These are phyloP conservation scores for Cryptococcus sp. DNA, from an alignment of 1,284 basidiomycete genomes.

Conservation along the genomic window DNA sequence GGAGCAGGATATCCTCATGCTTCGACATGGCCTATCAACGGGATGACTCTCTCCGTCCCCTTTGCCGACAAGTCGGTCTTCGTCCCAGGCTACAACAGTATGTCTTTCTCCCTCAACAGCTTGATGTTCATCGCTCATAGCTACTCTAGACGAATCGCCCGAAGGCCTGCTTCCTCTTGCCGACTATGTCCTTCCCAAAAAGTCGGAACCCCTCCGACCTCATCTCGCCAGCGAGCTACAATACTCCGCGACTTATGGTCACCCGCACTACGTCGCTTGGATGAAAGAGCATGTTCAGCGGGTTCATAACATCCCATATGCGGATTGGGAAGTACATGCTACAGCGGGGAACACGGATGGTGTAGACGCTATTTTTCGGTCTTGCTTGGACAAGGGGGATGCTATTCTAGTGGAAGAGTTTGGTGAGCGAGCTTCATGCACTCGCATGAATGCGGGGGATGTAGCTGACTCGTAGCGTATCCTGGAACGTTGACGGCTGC, in stretches of 20 bases:
- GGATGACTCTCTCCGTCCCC: conserved; percentile 35
- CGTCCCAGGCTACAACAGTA: conserved; percentile 26
- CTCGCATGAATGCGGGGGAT: neutral
- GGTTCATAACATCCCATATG: conserved; percentile 26
- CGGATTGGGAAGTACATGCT: conserved; percentile 26
- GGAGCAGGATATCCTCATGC: conserved; percentile 32
- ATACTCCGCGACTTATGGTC: conserved; percentile 30
- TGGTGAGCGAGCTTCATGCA: conserved; percentile 14
- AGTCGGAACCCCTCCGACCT: conserved; percentile 21
- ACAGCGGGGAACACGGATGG: conserved; percentile 41
- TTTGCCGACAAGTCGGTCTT: conserved; percentile 33
- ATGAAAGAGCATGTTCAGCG: conserved; percentile 28
- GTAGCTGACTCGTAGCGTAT: conserved; percentile 46
- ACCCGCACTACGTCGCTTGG: conserved; percentile 27
- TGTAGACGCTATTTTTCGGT: conserved; percentile 28
- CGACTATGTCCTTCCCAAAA: conserved; percentile 16
- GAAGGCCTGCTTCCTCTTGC: conserved; percentile 23
- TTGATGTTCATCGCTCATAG: too few relatives aligned
- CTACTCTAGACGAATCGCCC: conserved; percentile 4
- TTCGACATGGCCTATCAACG: conserved; percentile 36
- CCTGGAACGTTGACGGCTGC: conserved; percentile 52
- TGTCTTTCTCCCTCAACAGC: too few relatives aligned
- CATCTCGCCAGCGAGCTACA: conserved; percentile 33
- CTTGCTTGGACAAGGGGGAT: conserved; percentile 30
- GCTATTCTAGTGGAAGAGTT: conserved; percentile 40